phyloP scores from a whole-genome alignment of 139 green algal genomes.

The Haematococcus sp. region DNA sequence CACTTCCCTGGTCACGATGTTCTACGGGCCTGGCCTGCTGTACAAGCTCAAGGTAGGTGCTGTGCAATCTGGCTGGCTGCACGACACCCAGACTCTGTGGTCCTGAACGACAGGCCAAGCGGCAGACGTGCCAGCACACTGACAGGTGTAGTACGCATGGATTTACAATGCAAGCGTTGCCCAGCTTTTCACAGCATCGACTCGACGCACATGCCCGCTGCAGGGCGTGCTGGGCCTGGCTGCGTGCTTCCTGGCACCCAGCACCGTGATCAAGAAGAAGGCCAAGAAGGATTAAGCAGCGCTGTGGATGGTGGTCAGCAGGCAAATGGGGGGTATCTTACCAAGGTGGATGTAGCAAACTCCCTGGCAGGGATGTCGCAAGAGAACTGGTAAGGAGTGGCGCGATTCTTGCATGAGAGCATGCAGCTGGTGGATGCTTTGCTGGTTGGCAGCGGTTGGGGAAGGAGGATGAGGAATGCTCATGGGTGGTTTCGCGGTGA shows the following conservation, averaged over 20 bases:
- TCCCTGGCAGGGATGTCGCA: neutral
- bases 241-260: slow-evolving; percentile 22
- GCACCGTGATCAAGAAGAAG: slow-evolving; percentile 15
- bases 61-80: neutral
- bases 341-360: neutral
- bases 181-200: no score
- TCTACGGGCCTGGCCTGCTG: slow-evolving; percentile 69
- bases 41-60: slow-evolving; percentile 21
- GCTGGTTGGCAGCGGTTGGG: no score
- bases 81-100: neutral
- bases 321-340: neutral
- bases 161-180: no score
- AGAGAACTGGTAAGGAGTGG: no score
- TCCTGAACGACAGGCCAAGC: no score
- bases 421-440: no score
- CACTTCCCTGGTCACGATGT: slow-evolving; percentile 78
- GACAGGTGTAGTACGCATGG: no score
- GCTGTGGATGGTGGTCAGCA: neutral
- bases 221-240: slow-evolving; percentile 24
- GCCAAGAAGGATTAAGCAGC: neutral
- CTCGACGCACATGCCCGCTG: no score
- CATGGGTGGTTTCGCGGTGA: no score
- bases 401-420: no score
- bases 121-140: no score
- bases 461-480: no score